A percentile compares a stretch with the other conserved stretches of the same genome.
Evolutionary conservation across 23 red algal genomes (phyloP).

Genomic region (Pyropia haitanensis): DNA sequence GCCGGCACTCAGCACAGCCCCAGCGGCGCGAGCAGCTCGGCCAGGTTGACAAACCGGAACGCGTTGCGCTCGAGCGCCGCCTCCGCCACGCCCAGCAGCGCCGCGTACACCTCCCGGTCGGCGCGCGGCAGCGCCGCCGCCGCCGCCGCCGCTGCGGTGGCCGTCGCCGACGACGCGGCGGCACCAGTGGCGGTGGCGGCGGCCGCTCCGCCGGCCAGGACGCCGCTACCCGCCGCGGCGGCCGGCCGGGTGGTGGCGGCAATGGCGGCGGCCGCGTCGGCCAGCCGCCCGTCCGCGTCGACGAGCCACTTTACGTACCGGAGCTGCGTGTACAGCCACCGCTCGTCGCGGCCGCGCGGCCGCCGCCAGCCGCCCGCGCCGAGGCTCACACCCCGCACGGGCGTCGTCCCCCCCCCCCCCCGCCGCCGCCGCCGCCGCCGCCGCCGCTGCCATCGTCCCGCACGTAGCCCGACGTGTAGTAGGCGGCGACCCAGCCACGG

Average conservation of each 20-base stretch:
- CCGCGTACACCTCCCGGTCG: conserved; percentile 23
- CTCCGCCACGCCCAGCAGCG: conserved; percentile 4
- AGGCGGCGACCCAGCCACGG: conserved; percentile 34
- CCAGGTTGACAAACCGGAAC: conserved; percentile 35
- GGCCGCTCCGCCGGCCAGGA: too few species aligned
- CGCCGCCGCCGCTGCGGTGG: conserved; percentile 6
- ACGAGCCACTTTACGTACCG: conserved; percentile 35
- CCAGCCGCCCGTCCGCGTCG: conserved; percentile 21
- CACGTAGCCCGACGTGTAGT: conserved; percentile 36
- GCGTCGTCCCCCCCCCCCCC: conserved; percentile 7
- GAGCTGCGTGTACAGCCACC: conserved; percentile 64
- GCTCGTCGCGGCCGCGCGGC: conserved; percentile 15
- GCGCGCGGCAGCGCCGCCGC: conserved; percentile 5
- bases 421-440: not conserved
- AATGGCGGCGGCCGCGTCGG: not conserved
- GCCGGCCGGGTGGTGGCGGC: not conserved
- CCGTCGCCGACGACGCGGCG: not conserved
- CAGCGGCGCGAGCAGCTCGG: too few species aligned
- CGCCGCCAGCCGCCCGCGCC: too few species aligned
- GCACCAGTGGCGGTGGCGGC: too few species aligned
- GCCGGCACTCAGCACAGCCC: too few species aligned
- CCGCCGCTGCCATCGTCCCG: conserved; percentile 28
- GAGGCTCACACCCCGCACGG: conserved; percentile 22
- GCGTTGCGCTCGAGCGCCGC: conserved; percentile 42
- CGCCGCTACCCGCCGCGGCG: not conserved